Percentiles rank a stretch among this genome's conserved stretches.
phyloP scores from a whole-genome alignment of 1,284 basidiomycete genomes.

The Apiotrichum siamense region DNA sequence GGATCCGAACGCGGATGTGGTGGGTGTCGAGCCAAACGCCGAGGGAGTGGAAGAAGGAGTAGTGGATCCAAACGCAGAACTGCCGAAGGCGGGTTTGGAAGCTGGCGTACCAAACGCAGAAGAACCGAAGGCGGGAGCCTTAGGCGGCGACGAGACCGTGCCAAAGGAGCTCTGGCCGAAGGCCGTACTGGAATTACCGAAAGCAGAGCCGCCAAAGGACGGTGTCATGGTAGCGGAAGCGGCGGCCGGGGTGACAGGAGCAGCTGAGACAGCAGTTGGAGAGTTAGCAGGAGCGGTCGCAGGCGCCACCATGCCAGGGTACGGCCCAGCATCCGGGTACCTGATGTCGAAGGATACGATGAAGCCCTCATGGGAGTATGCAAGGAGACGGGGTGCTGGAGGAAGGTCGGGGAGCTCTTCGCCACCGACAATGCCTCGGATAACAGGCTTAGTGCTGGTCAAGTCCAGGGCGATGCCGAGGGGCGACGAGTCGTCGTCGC shows the following conservation, averaged over 20 bases:
- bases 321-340: slow-evolving; percentile 43
- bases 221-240: no score
- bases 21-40: no score
- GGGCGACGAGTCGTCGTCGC: slow-evolving; percentile 49
- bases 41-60: no score
- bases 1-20: slow-evolving; percentile 8
- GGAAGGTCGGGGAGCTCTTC: slow-evolving; percentile 48
- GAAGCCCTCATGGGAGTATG: slow-evolving; percentile 52
- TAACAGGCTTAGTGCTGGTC: slow-evolving; percentile 46
- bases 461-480: slow-evolving; percentile 52
- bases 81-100: neutral
- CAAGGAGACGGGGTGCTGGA: slow-evolving; percentile 48
- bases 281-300: slow-evolving; percentile 7
- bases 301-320: slow-evolving; percentile 45
- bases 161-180: slow-evolving; percentile 15
- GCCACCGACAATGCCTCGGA: slow-evolving; percentile 48
- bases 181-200: neutral
- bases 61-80: slow-evolving; percentile 10
- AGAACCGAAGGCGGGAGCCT: slow-evolving; percentile 4
- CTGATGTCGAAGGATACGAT: slow-evolving; percentile 51
- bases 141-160: slow-evolving; percentile 2
- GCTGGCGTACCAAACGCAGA: slow-evolving; percentile 1
- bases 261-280: neutral
- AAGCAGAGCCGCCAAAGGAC: slow-evolving; percentile 12
- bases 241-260: slow-evolving; percentile 1